Percentiles rank a stretch among this genome's conserved stretches.
These are phyloP conservation scores for Polyporus tsugae DNA, from an alignment of 1,284 basidiomycete genomes.

Conservation along the genomic window DNA sequence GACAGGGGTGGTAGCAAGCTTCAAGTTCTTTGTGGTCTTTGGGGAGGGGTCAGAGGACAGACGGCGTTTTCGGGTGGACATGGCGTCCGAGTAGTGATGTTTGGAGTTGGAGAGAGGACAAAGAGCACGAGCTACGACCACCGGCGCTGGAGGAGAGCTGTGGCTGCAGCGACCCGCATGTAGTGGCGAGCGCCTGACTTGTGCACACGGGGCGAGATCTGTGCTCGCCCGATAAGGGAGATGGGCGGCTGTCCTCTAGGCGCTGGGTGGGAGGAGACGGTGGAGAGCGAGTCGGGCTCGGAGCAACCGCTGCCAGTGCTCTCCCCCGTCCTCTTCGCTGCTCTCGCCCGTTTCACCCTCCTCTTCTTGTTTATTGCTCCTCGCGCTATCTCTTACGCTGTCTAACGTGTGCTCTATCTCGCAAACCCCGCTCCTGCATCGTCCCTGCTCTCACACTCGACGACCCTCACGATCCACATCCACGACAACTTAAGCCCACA, in stretches of 20 bases:
- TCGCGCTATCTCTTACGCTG: slow-evolving; percentile 30
- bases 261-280: slow-evolving; percentile 18
- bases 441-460: slow-evolving; percentile 19
- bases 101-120: not conserved
- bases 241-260: slow-evolving; percentile 7
- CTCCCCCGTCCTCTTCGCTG: slow-evolving; percentile 11
- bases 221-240: slow-evolving; percentile 26
- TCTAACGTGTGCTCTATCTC: slow-evolving; percentile 29
- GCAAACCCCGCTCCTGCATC: slow-evolving; percentile 14
- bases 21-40: slow-evolving; percentile 25
- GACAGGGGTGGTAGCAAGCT: slow-evolving; percentile 19
- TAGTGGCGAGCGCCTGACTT: not conserved
- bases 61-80: slow-evolving; percentile 33
- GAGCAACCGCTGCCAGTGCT: slow-evolving; percentile 7
- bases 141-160: not conserved
- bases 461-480: slow-evolving; percentile 34
- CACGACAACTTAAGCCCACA: slow-evolving; percentile 30
- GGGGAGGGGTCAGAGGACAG: slow-evolving; percentile 15
- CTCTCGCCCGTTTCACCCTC: slow-evolving; percentile 15
- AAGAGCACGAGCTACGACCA: not conserved
- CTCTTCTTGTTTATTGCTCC: slow-evolving; percentile 33
- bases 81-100: slow-evolving; percentile 9
- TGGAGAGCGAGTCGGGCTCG: not conserved
- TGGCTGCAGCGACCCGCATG: not conserved
- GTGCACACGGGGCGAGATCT: slow-evolving; percentile 13